phyloP scores from a whole-genome alignment of 305 asterid species.

The Striga hermonthica region DNA sequence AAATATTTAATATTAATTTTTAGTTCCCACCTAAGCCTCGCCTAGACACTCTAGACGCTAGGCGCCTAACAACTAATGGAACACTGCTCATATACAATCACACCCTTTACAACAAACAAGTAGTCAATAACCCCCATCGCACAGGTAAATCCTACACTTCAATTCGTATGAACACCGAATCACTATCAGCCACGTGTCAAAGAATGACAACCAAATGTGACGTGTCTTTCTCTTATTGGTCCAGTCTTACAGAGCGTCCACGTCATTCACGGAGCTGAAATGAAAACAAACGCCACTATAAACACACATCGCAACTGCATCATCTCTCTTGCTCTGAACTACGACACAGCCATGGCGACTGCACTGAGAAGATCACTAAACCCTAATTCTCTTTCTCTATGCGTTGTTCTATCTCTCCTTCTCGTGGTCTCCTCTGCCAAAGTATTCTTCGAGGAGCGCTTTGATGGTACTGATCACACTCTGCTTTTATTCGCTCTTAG shows the following conservation, averaged over 20 bases:
- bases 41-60: too few species aligned
- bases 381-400: constrained; percentile 47
- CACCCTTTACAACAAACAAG: too few species aligned
- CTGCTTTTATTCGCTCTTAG: background rate
- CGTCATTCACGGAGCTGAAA: constrained; percentile 23
- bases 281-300: constrained; percentile 34
- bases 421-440: constrained; percentile 55
- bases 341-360: constrained; percentile 52
- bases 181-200: constrained; percentile 45
- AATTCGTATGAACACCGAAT: constrained; percentile 51
- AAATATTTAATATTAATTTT: too few species aligned
- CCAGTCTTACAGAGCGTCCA: background rate
- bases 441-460: constrained; percentile 90
- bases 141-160: too few species aligned
- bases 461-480: constrained; percentile 48
- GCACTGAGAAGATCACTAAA: constrained; percentile 37
- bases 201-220: constrained; percentile 41
- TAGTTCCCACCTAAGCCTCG: too few species aligned
- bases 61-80: too few species aligned
- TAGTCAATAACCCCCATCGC: too few species aligned
- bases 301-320: constrained; percentile 10
- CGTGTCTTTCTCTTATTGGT: constrained; percentile 32
- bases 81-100: too few species aligned
- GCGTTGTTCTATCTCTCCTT: constrained; percentile 48
- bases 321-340: constrained; percentile 22